A percentile compares a stretch with the other conserved stretches of the same genome.
These are phyloP conservation scores for Ampelocalamus luodianensis DNA, from an alignment of 176 grass and related monocot genomes.

Conservation along the genomic window DNA sequence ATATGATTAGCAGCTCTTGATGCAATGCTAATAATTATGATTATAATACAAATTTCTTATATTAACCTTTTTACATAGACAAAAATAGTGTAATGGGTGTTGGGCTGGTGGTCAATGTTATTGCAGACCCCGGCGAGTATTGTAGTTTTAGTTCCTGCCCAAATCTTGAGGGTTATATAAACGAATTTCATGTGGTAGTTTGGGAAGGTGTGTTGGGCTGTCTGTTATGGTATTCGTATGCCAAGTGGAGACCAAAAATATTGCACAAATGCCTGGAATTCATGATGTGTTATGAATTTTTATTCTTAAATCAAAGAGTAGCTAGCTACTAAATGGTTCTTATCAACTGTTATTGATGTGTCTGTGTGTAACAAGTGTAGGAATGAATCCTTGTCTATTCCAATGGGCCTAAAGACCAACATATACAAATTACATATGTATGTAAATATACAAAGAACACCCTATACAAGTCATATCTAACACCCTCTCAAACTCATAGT, in stretches of 20 bases:
- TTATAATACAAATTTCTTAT: not conserved
- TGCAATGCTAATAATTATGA: not conserved
- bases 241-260: not conserved
- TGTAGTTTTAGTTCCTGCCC: not conserved
- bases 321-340: not conserved
- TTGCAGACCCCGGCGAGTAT: not conserved
- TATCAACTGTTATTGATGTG: slow-evolving; percentile 1
- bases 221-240: slow-evolving; percentile 26
- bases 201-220: not conserved
- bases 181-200: not conserved
- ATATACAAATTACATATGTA: too few species aligned
- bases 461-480: too few species aligned
- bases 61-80: slow-evolving; percentile 10
- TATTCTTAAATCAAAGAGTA: not conserved
- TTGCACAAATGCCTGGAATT: slow-evolving; percentile 2
- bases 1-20: not conserved
- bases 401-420: too few species aligned
- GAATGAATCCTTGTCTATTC: too few species aligned
- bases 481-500: too few species aligned
- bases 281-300: slow-evolving; percentile 3
- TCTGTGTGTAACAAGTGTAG: not conserved
- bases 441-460: too few species aligned
- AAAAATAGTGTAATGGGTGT: not conserved
- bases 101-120: not conserved
- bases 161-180: not conserved